These are phyloP conservation scores for Plenodomus lindquistii DNA, from an alignment of 2,329 filamentous ascomycete species.

Conservation along the genomic window DNA sequence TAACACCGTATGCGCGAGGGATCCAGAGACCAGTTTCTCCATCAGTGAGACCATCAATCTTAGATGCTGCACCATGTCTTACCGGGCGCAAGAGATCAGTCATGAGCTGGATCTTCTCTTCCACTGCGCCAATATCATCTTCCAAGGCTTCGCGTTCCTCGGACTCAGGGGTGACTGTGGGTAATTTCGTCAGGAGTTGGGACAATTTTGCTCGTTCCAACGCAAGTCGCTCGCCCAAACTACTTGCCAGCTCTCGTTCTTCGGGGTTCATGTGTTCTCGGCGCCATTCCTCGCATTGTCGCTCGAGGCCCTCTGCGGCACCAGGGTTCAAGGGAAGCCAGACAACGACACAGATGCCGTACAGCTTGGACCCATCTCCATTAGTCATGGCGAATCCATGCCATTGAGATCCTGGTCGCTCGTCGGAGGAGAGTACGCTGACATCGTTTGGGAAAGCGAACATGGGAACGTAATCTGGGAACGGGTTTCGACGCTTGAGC, in stretches of 20 bases:
- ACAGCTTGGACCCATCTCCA: constrained; percentile 86
- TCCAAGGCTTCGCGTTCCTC: constrained; percentile 81
- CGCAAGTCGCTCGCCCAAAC: constrained; percentile 84
- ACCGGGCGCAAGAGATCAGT: constrained; percentile 91
- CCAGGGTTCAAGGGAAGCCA: constrained; percentile 86
- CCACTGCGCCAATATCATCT: constrained; percentile 91
- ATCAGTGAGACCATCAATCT: constrained; percentile 94
- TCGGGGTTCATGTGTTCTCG: constrained; percentile 79
- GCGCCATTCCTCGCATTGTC: constrained; percentile 58
- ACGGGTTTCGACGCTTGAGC: constrained; percentile 75
- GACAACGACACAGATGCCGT: constrained; percentile 87
- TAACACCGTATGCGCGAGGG: constrained; percentile 87
- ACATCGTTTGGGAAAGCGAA: constrained; percentile 99
- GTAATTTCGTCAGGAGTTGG: constrained; percentile 80
- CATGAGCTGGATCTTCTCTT: constrained; percentile 97
- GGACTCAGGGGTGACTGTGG: constrained; percentile 78
- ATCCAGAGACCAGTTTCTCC: constrained; percentile 97
- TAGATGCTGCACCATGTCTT: constrained; percentile 90
- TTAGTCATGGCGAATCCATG: constrained; percentile 98
- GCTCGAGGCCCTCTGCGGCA: constrained; percentile 81
- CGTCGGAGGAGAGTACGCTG: constrained; percentile 92
- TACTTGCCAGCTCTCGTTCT: constrained; percentile 89
- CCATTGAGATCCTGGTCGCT: constrained; percentile 94
- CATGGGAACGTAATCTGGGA: constrained; percentile 98
- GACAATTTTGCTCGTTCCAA: constrained; percentile 88